Percentiles rank a stretch among this genome's conserved stretches.
Evolutionary conservation across 208 protist genomes (phyloP).

Genomic region (Trypanosoma mega): DNA sequence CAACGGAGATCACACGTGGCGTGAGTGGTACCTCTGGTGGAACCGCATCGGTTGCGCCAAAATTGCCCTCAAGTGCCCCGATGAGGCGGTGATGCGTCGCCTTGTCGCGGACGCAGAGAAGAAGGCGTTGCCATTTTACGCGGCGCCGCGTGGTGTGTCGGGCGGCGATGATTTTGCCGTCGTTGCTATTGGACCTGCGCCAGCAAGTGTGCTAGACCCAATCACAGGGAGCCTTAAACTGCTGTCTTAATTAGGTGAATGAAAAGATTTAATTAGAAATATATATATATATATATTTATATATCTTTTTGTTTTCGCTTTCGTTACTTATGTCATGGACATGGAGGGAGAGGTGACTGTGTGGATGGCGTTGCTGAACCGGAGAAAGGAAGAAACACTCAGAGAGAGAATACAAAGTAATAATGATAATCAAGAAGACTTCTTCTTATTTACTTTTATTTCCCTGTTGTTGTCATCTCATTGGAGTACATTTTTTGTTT

Average conservation of each 20-base stretch:
- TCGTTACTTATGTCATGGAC: too few relatives aligned
- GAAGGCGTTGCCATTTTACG: slow-evolving; percentile 29
- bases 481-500: too few relatives aligned
- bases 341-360: too few relatives aligned
- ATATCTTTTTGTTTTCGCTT: neutral
- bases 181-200: slow-evolving; percentile 63
- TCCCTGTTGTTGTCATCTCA: too few relatives aligned
- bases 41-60: slow-evolving; percentile 65
- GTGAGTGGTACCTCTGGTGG: slow-evolving; percentile 67
- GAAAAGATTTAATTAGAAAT: neutral
- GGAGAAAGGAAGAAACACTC: too few relatives aligned
- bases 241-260: slow-evolving; percentile 34
- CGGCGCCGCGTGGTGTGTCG: neutral
- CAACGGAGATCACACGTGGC: slow-evolving; percentile 32
- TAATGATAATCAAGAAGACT: too few relatives aligned
- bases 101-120: slow-evolving; percentile 27
- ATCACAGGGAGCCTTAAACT: slow-evolving; percentile 76
- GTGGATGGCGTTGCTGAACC: too few relatives aligned
- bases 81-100: slow-evolving; percentile 24
- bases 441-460: too few relatives aligned
- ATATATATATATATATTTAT: neutral
- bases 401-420: too few relatives aligned
- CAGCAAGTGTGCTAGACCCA: slow-evolving; percentile 41
- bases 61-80: slow-evolving; percentile 55
- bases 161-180: slow-evolving; percentile 28